phyloP scores from a whole-genome alignment of 768 basidiomycete species.

The Russula earlei region DNA sequence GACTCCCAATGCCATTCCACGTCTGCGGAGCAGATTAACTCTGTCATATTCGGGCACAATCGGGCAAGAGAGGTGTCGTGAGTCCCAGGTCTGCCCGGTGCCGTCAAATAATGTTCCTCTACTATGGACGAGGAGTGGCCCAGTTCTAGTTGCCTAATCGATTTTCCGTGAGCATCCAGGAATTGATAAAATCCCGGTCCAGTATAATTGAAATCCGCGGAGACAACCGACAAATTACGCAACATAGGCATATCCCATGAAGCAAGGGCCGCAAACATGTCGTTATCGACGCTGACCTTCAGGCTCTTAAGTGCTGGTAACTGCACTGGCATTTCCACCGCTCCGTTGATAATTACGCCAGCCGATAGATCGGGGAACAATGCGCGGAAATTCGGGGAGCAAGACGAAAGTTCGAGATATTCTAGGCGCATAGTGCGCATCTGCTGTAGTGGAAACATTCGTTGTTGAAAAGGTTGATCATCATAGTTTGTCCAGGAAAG shows the following conservation, averaged over 20 bases:
- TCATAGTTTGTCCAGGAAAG: slow-evolving; percentile 70
- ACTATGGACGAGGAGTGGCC: slow-evolving; percentile 62
- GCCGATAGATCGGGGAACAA: slow-evolving; percentile 20
- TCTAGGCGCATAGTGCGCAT: slow-evolving; percentile 47
- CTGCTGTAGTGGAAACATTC: slow-evolving; percentile 44
- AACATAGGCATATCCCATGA: slow-evolving; percentile 58
- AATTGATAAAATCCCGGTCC: slow-evolving; percentile 54
- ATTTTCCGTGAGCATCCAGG: slow-evolving; percentile 54
- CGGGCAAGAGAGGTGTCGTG: slow-evolving; percentile 39
- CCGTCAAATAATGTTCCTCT: slow-evolving; percentile 56
- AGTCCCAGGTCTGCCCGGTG: slow-evolving; percentile 27
- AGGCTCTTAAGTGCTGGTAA: slow-evolving; percentile 61
- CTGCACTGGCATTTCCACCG: slow-evolving; percentile 28
- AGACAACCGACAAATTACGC: slow-evolving; percentile 55
- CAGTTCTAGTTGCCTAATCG: slow-evolving; percentile 57
- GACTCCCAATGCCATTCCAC: slow-evolving; percentile 76
- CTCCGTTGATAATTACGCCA: not conserved
- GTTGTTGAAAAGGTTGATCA: slow-evolving; percentile 46
- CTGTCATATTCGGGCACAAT: slow-evolving; percentile 59
- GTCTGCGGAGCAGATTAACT: slow-evolving; percentile 68
- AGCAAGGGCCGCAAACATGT: slow-evolving; percentile 57
- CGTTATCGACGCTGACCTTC: slow-evolving; percentile 62
- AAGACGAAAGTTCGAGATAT: slow-evolving; percentile 59
- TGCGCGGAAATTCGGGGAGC: slow-evolving; percentile 37
- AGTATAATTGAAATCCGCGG: slow-evolving; percentile 64